Evolutionary conservation across 73 alveolate genomes (phyloP).

Genomic region (Tetrahymena borealis): DNA sequence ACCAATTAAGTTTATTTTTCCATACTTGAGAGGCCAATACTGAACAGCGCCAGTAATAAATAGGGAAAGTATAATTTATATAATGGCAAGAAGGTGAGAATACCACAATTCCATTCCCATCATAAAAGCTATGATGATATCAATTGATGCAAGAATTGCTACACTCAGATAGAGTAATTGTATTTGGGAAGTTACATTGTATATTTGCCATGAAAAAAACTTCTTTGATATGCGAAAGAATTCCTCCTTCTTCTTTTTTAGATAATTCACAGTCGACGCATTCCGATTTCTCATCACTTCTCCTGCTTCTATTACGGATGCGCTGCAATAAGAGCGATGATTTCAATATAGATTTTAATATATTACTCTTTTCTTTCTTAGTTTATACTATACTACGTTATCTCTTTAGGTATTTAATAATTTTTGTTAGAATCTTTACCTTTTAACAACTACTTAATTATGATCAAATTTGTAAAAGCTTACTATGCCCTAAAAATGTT

Average conservation of each 20-base stretch:
- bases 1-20: background rate
- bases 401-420: too few species aligned
- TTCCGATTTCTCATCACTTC: background rate
- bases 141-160: background rate
- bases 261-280: background rate
- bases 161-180: background rate
- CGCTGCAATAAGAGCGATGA: constrained; percentile 1
- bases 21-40: background rate
- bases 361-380: too few species aligned
- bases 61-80: background rate
- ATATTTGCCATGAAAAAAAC: background rate
- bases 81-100: background rate
- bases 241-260: background rate
- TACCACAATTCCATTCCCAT: background rate
- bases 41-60: background rate
- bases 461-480: too few species aligned
- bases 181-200: background rate
- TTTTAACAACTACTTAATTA: too few species aligned
- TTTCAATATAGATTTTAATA: too few species aligned
- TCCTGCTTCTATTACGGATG: background rate
- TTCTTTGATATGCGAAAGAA: background rate
- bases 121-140: background rate
- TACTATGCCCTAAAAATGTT: too few species aligned
- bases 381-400: too few species aligned
- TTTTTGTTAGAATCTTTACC: too few species aligned